phyloP scores from a whole-genome alignment of 2,329 filamentous ascomycete genomes.

The Fusarium sp. region DNA sequence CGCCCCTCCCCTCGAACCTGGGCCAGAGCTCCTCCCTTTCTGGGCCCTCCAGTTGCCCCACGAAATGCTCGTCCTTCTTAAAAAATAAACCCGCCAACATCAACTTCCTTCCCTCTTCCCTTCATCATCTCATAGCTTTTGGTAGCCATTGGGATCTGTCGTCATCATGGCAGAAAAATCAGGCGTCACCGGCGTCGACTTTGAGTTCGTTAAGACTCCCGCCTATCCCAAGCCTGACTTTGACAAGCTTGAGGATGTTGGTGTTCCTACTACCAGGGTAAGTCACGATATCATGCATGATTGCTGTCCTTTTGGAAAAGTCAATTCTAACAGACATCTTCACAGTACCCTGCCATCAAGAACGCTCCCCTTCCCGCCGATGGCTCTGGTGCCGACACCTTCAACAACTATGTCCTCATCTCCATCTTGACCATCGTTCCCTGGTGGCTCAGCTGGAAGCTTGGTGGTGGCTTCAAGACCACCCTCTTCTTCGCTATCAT shows the following conservation, averaged over 20 bases:
- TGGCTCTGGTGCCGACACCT: slow-evolving; percentile 82
- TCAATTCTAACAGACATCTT: slow-evolving; percentile 2
- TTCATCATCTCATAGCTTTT: slow-evolving; percentile 34
- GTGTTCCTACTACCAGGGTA: slow-evolving; percentile 56
- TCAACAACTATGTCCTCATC: slow-evolving; percentile 84
- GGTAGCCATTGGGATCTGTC: slow-evolving; percentile 45
- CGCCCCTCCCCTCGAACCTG: slow-evolving; percentile 31
- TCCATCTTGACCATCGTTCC: slow-evolving; percentile 77
- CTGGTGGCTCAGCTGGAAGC: slow-evolving; percentile 83
- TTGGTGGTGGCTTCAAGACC: slow-evolving; percentile 87
- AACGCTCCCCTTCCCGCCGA: slow-evolving; percentile 96
- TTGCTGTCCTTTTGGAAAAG: slow-evolving; percentile 31
- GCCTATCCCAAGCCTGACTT: slow-evolving; percentile 65
- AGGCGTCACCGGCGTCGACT: slow-evolving; percentile 51
- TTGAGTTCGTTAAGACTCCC: slow-evolving; percentile 58
- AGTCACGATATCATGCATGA: slow-evolving; percentile 19
- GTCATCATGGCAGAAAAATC: slow-evolving; percentile 51
- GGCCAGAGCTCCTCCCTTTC: slow-evolving; percentile 34
- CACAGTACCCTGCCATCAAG: slow-evolving; percentile 75
- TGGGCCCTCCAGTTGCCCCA: slow-evolving; percentile 32
- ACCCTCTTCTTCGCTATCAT: slow-evolving; percentile 88
- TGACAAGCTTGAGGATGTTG: slow-evolving; percentile 72
- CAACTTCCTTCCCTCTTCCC: slow-evolving; percentile 24
- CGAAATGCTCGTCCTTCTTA: slow-evolving; percentile 27
- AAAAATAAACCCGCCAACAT: slow-evolving; percentile 39